Evolutionary conservation across 2,329 filamentous ascomycete species (phyloP).

Genomic region (Aspergillus cejpii): DNA sequence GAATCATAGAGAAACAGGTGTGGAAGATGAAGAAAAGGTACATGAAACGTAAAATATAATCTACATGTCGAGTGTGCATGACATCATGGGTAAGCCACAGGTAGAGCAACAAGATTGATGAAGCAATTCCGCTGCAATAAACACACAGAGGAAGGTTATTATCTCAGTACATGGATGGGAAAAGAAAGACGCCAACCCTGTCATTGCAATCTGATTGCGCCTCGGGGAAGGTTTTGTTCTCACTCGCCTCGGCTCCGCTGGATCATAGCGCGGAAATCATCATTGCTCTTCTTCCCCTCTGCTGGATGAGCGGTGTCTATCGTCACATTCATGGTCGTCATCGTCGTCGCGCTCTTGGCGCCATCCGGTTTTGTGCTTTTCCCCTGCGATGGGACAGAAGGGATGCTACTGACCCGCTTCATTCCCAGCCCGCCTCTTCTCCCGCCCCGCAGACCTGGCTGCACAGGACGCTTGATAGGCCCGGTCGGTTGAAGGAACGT

Average conservation of each 20-base stretch:
- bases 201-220: constrained; percentile 22
- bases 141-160: not conserved
- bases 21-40: not conserved
- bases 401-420: constrained; percentile 37
- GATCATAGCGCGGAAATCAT: constrained; percentile 52
- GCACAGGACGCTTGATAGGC: constrained; percentile 42
- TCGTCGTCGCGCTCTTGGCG: constrained; percentile 16
- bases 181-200: constrained; percentile 24
- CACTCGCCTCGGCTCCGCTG: constrained; percentile 33
- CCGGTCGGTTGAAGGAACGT: constrained; percentile 28
- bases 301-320: constrained; percentile 14
- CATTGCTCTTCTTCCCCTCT: constrained; percentile 47
- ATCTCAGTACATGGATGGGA: constrained; percentile 10
- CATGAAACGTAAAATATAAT: not conserved
- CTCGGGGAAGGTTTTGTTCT: constrained; percentile 11
- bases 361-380: not conserved
- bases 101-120: too few relatives aligned
- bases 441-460: constrained; percentile 39
- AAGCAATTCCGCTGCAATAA: too few relatives aligned
- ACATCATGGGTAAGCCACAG: too few relatives aligned
- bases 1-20: not conserved
- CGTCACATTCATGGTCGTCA: constrained; percentile 26
- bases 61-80: not conserved
- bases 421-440: constrained; percentile 46
- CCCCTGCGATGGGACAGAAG: constrained; percentile 6